Evolutionary conservation across 345 rosid genomes (phyloP).

Genomic region (Gossypium mustelinum): DNA sequence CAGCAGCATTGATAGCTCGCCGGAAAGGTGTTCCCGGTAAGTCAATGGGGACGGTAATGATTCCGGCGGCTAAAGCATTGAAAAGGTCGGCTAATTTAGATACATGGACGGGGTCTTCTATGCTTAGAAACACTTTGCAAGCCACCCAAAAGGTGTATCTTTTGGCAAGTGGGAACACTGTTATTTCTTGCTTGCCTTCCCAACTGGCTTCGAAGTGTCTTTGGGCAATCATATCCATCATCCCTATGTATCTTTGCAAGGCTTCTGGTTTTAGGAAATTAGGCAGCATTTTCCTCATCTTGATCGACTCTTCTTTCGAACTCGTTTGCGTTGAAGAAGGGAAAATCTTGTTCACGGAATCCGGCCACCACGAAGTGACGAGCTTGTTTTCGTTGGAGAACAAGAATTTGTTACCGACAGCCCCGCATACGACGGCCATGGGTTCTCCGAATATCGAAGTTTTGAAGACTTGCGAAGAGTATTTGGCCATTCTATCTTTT

Average conservation of each 20-base stretch:
- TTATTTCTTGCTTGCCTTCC: constrained; percentile 26
- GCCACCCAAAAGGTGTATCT: constrained; percentile 35
- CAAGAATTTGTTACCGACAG: constrained; percentile 36
- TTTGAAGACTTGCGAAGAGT: constrained; percentile 32
- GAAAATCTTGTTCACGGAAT: constrained; percentile 39
- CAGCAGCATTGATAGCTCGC: constrained; percentile 25
- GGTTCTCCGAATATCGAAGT: constrained; percentile 8
- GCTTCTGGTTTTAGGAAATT: constrained; percentile 17
- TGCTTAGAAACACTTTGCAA: constrained; percentile 35
- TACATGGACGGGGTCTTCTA: constrained; percentile 23
- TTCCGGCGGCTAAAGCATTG: constrained; percentile 12
- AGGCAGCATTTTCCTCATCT: constrained; percentile 27
- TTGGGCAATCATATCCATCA: constrained; percentile 33
- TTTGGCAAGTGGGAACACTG: constrained; percentile 33
- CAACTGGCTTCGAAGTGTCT: constrained; percentile 29
- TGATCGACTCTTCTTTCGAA: constrained; percentile 32
- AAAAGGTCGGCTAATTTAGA: constrained; percentile 19
- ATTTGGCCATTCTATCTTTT: constrained; percentile 26
- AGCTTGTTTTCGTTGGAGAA: constrained; percentile 43
- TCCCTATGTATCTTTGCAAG: constrained; percentile 27
- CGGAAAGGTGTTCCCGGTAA: constrained; percentile 31
- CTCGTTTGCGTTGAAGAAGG: constrained; percentile 31
- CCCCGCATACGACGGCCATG: constrained; percentile 20
- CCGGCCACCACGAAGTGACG: constrained; percentile 42
- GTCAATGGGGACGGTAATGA: constrained; percentile 26